Evolutionary conservation across 2,329 filamentous ascomycete genomes (phyloP), one percentile per base, ranked within the genome.

Genomic region (Aulographum hederae): DNA sequence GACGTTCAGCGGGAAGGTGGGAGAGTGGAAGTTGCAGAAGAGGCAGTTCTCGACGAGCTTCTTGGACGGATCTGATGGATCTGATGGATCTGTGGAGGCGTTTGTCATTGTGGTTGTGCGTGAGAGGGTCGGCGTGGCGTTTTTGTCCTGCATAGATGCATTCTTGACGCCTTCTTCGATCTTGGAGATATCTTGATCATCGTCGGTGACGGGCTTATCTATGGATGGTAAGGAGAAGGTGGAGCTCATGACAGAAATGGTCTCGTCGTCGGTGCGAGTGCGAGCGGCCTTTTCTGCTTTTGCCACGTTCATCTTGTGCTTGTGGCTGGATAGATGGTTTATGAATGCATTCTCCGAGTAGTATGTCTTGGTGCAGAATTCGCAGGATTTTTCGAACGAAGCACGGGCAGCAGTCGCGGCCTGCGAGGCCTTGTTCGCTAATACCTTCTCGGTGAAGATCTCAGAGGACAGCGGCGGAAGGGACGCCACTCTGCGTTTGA

Each of bases 291-390:
- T 56, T 26, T 63, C 61, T 19, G 60, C 42, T 17, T 54, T 53
- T 8, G 68, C 62, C 35, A 77, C 65, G 43, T 73, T 74, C 34
- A 69, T 61, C 54, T 74, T 81, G 56, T 98, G 89, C 55, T 93
- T 93, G 43, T 81, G 75, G 57, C 85, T 94, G 36, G 73, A 74
- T 34, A 95, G 53, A 50, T 98, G 89, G 56, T 95, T 98, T 48
- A 76, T 73, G 55, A 78, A 95, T 20, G 89, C 86, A 57, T 94
- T 94, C 49, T 94, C 81, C 57, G 85, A 95, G 61, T 77, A 95
- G 55, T 92, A 98, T 11, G 78, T 84, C 61, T 92, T 92, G 46
- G 78, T 69, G 60, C 89, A 98, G 14, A 74, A 67, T 3, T 72
- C 63, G 54, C 89, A 98, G 18, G 64, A 59, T 48, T 78, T 84